Conservation (phyloP, 2,329 filamentous ascomycete species). For the Aspergillus unguis region DNA sequence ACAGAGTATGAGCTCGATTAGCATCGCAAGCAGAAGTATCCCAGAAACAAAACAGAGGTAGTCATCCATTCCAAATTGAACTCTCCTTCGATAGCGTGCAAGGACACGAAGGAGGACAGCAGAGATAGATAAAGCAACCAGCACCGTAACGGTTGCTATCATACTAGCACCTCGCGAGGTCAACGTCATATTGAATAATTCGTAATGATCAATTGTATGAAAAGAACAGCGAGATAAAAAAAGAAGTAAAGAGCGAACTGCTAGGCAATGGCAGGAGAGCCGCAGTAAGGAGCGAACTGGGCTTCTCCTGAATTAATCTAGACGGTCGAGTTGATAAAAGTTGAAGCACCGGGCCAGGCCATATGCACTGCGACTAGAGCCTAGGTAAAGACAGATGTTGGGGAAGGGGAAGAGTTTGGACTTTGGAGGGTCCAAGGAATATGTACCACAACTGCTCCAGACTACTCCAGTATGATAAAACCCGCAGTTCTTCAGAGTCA, state of each 20-base stretch:
- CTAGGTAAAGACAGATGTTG: not conserved
- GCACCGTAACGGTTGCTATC: slow-evolving; percentile 30
- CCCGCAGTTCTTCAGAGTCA: not conserved
- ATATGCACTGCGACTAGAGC: not conserved
- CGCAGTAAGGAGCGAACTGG: not conserved
- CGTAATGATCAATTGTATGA: not conserved
- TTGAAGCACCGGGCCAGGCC: not conserved
- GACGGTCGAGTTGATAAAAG: not conserved
- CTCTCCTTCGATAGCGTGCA: slow-evolving; percentile 28
- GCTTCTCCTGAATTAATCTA: not conserved
- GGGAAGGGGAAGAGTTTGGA: not conserved
- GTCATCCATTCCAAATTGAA: slow-evolving; percentile 31
- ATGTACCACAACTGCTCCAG: not conserved
- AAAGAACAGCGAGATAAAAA: not conserved
- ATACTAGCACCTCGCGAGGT: slow-evolving; percentile 27
- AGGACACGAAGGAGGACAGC: slow-evolving; percentile 25
- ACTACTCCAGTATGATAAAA: not conserved
- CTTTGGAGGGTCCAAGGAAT: not conserved
- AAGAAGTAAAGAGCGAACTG: not conserved
- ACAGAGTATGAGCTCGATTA: slow-evolving; percentile 31
- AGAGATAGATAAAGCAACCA: slow-evolving; percentile 27
- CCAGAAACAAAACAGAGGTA: slow-evolving; percentile 29
- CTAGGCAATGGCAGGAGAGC: not conserved
- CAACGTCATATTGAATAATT: slow-evolving; percentile 21
- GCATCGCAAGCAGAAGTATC: slow-evolving; percentile 28